phyloP scores from a whole-genome alignment of 2,329 filamentous ascomycete genomes.

The Trichoderma simmonsii region DNA sequence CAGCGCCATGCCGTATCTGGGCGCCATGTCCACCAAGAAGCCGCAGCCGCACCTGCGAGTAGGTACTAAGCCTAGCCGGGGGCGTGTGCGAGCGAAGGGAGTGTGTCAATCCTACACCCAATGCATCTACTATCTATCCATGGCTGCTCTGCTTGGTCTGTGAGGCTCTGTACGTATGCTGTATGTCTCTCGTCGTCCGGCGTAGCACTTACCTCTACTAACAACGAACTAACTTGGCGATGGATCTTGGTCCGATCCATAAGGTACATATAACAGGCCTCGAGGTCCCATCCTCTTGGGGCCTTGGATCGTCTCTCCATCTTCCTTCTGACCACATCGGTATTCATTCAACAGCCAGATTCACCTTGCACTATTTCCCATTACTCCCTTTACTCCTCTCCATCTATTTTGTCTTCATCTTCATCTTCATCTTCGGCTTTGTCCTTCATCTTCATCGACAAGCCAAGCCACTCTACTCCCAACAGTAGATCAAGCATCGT shows the following conservation, averaged over 20 bases:
- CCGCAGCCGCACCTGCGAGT: background rate
- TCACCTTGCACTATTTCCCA: background rate
- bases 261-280: background rate
- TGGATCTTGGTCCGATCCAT: constrained; percentile 11
- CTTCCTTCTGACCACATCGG: background rate
- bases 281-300: background rate
- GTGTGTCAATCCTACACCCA: background rate
- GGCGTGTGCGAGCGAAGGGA: background rate
- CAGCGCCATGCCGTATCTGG: background rate
- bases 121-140: background rate
- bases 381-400: background rate
- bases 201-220: background rate
- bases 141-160: background rate
- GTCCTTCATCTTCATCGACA: background rate
- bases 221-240: background rate
- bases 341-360: background rate
- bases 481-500: background rate
- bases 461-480: background rate
- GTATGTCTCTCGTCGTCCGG: background rate
- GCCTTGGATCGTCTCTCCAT: constrained; percentile 6
- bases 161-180: background rate
- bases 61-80: background rate
- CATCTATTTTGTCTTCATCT: background rate
- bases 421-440: background rate
- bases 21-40: background rate